Percentiles rank a stretch among this genome's conserved stretches.
These are phyloP conservation scores for Mycena belliarum DNA, from an alignment of 768 basidiomycete species.

Conservation along the genomic window DNA sequence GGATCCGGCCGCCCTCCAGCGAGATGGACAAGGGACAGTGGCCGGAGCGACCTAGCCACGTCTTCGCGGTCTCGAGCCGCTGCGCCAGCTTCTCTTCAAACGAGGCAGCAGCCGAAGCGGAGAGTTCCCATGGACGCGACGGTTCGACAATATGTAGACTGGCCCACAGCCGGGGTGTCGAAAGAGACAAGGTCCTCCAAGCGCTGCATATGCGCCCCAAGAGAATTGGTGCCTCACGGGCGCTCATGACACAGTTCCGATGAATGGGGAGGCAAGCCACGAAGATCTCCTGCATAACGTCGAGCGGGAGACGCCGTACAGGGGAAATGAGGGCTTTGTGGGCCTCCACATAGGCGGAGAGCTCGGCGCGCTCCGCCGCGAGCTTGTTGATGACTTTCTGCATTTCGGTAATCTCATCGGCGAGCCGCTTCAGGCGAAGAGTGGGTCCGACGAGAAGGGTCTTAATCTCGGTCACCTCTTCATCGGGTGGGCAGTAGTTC, in stretches of 20 bases:
- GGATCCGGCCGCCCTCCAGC: background rate
- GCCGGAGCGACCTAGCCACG: slow-evolving; percentile 8
- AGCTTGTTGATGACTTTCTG: slow-evolving; percentile 8
- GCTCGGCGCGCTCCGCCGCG: background rate
- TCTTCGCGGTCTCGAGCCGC: background rate
- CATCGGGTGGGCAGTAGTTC: slow-evolving; percentile 4
- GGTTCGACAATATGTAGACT: slow-evolving; percentile 5
- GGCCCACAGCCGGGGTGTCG: slow-evolving; percentile 28
- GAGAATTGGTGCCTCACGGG: slow-evolving; percentile 25
- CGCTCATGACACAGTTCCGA: slow-evolving; percentile 20
- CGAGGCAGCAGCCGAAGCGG: too few species aligned
- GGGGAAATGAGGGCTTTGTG: slow-evolving; percentile 28
- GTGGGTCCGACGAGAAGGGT: background rate
- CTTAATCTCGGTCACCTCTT: background rate
- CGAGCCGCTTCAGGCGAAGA: background rate
- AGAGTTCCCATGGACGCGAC: too few species aligned
- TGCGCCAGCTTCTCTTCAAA: background rate
- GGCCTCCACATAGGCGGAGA: slow-evolving; percentile 12
- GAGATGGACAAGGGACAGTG: slow-evolving; percentile 3
- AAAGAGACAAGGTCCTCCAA: slow-evolving; percentile 25
- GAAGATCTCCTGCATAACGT: slow-evolving; percentile 30
- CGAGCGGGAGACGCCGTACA: slow-evolving; percentile 25
- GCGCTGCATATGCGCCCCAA: slow-evolving; percentile 27
- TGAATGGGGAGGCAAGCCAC: slow-evolving; percentile 25
- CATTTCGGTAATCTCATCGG: slow-evolving; percentile 4